These are phyloP conservation scores for Candida peoriensis DNA, from an alignment of 805 yeast genomes.

Conservation along the genomic window DNA sequence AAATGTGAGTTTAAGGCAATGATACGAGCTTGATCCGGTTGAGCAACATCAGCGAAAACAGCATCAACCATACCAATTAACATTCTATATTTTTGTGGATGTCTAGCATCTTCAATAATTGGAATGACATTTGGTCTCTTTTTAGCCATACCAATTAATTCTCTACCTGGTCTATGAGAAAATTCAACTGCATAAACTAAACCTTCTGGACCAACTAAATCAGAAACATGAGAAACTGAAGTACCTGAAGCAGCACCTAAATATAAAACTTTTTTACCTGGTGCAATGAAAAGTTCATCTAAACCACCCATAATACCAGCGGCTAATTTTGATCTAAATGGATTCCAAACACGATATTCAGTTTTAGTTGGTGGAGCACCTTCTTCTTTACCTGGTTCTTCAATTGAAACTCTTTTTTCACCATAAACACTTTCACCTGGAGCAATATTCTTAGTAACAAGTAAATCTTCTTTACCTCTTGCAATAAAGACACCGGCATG, in stretches of 20 bases:
- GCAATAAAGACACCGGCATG: conserved; percentile 99
- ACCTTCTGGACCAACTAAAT: conserved; percentile 99
- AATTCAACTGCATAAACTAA: conserved; percentile 98
- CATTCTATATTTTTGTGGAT: conserved; percentile 99
- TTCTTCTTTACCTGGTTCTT: conserved; percentile 87
- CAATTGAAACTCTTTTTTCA: conserved; percentile 92
- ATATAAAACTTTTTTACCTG: conserved; percentile 96
- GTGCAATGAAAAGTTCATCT: conserved; percentile 94
- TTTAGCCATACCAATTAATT: conserved; percentile 98
- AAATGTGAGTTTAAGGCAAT: conserved; percentile 97
- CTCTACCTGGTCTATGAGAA: conserved; percentile 99
- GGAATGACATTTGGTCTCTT: conserved; percentile 99
- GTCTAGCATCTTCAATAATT: conserved; percentile 99
- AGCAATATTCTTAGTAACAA: conserved; percentile 93
- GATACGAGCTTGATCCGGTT: conserved; percentile 99
- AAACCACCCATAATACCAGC: conserved; percentile 99
- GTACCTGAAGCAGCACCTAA: conserved; percentile 99
- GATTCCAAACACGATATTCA: conserved; percentile 99
- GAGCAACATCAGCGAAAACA: conserved; percentile 99
- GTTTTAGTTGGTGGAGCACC: conserved; percentile 87
- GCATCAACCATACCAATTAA: conserved; percentile 97
- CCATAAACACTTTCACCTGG: conserved; percentile 99
- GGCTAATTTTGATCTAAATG: conserved; percentile 98
- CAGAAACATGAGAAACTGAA: conserved; percentile 96
- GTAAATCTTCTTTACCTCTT: conserved; percentile 98